These are phyloP conservation scores for Lineolata rhizophorae DNA, from an alignment of 495 filamentous ascomycete genomes.

Conservation along the genomic window DNA sequence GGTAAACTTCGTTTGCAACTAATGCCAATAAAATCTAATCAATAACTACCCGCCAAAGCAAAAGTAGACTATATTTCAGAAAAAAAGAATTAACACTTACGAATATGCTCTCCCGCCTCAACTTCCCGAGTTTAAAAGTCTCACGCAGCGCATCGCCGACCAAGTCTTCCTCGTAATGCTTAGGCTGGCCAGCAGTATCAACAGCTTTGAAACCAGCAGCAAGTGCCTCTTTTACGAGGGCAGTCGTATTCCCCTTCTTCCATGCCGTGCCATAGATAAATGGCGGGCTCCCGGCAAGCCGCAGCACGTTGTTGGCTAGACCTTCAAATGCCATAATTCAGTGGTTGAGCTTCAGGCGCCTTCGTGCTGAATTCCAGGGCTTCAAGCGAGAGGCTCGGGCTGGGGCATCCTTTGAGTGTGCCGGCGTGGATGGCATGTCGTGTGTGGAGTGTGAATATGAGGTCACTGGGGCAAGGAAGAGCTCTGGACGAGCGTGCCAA, in stretches of 20 bases:
- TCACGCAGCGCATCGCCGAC: slow-evolving; percentile 40
- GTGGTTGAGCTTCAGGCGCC: not conserved
- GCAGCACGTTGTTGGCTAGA: too few species aligned
- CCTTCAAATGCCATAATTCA: too few species aligned
- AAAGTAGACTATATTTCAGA: not conserved
- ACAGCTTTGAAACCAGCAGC: slow-evolving; percentile 48
- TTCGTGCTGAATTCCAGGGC: too few species aligned
- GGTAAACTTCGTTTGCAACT: slow-evolving; percentile 74
- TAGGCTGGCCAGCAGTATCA: slow-evolving; percentile 62
- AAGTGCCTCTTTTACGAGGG: slow-evolving; percentile 47
- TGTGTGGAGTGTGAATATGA: too few species aligned
- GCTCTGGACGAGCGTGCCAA: too few species aligned
- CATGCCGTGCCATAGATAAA: slow-evolving; percentile 75
- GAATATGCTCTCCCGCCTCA: slow-evolving; percentile 38
- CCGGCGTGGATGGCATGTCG: too few species aligned
- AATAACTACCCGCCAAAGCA: slow-evolving; percentile 2
- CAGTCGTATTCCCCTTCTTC: slow-evolving; percentile 51
- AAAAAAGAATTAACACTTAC: slow-evolving; percentile 26
- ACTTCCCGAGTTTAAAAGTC: slow-evolving; percentile 32
- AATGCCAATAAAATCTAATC: too few species aligned
- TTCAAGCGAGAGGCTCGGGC: too few species aligned
- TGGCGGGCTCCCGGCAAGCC: slow-evolving; percentile 23
- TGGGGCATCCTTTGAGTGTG: too few species aligned
- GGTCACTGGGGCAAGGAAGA: too few species aligned
- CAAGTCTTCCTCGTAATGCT: slow-evolving; percentile 55